Conservation (phyloP, 2,329 filamentous ascomycete genomes). For the Pseudogymnoascus sp. region DNA sequence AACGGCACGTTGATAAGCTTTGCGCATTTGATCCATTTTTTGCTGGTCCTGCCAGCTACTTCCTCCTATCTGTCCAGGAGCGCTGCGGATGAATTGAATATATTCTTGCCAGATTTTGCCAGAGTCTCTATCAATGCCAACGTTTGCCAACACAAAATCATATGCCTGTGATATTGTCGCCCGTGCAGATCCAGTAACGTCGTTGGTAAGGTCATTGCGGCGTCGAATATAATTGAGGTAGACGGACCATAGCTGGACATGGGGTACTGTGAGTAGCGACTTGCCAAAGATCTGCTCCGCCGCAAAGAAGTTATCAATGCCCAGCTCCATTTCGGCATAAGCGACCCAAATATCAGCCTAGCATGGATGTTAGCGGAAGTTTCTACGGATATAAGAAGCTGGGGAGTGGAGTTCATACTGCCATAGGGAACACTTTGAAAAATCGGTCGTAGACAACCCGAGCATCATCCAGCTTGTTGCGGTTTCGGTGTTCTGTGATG, state of each 20-base stretch:
- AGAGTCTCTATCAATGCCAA: conserved; percentile 86
- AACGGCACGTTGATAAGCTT: conserved; percentile 85
- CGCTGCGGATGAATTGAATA: conserved; percentile 82
- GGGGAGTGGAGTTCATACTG: conserved; percentile 53
- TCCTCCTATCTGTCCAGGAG: conserved; percentile 77
- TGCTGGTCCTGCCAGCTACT: conserved; percentile 92
- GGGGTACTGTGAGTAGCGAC: conserved; percentile 68
- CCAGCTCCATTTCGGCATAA: conserved; percentile 82
- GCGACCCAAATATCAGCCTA: conserved; percentile 88
- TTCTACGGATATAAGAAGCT: conserved; percentile 12
- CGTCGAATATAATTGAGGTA: conserved; percentile 95
- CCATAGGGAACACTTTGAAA: conserved; percentile 76
- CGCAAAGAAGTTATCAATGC: conserved; percentile 69
- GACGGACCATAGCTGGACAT: conserved; percentile 81
- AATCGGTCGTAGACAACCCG: conserved; percentile 78
- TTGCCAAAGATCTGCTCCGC: conserved; percentile 78
- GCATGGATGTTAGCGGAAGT: conserved; percentile 28
- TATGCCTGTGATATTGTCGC: conserved; percentile 77
- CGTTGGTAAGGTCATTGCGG: conserved; percentile 75
- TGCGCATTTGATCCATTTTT: conserved; percentile 90
- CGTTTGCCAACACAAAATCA: conserved; percentile 80
- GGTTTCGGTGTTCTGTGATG: conserved; percentile 74
- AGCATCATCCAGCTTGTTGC: conserved; percentile 72
- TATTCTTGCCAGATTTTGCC: conserved; percentile 91
- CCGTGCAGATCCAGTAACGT: conserved; percentile 67